Percentiles rank a stretch among this genome's conserved stretches.
Conservation (phyloP, 148 eudicot species). For the Pharnaceum exiguum region DNA sequence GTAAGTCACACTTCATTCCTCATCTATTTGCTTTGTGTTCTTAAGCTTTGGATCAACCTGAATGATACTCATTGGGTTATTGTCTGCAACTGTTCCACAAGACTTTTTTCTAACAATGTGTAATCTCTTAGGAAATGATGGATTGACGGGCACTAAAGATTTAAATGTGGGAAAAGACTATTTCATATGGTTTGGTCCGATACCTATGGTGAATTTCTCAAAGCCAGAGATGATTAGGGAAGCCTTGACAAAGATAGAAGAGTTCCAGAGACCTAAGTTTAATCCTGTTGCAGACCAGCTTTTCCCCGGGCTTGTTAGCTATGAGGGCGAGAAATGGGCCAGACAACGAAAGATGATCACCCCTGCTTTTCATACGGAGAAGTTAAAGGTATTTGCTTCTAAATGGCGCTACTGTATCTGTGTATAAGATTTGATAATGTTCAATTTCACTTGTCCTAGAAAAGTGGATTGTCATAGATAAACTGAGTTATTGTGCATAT, state of each 20-base stretch:
- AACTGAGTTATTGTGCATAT: too few species aligned
- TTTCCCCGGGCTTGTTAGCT: constrained; percentile 9
- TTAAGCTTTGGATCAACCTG: too few species aligned
- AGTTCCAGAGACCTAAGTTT: constrained; percentile 18
- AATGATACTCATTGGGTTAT: too few species aligned
- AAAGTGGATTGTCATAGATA: too few species aligned
- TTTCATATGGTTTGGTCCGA: constrained; percentile 29
- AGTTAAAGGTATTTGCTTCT: constrained; percentile 9
- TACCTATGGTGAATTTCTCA: constrained; percentile 19
- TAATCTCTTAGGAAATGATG: too few species aligned
- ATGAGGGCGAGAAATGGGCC: constrained; percentile 36
- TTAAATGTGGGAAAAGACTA: constrained; percentile 24
- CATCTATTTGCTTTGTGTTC: too few species aligned
- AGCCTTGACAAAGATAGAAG: constrained; percentile 14
- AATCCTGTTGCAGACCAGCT: constrained; percentile 23
- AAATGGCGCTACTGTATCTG: background rate
- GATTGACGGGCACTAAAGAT: too few species aligned
- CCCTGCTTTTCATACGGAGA: constrained; percentile 30
- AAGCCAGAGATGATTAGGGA: constrained; percentile 31
- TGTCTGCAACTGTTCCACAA: too few species aligned
- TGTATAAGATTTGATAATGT: too few species aligned
- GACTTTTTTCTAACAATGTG: too few species aligned
- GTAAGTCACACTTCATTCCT: too few species aligned
- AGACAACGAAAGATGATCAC: constrained; percentile 27
- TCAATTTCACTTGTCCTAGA: background rate